Evolutionary conservation across 148 eudicot genomes (phyloP), one percentile per base, ranked within the genome.

Genomic region (Vaccinium myrtillus): DNA sequence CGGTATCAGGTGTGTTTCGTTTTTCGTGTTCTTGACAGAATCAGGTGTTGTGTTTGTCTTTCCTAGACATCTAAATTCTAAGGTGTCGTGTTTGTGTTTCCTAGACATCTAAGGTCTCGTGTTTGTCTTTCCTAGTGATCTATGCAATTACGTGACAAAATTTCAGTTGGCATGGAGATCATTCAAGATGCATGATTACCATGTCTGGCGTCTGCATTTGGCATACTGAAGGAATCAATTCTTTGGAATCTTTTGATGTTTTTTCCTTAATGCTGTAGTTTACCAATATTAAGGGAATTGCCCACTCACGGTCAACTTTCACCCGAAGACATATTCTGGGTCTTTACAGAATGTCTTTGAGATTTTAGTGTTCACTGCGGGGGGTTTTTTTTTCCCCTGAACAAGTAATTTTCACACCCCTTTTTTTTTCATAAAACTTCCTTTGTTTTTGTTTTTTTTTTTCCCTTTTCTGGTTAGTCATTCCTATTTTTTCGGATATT

Each of bases 301-400:
- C 74, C 54, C 9, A 12, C 25, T 46, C 5, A 23, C 2, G 13
- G 70, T 63, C 30, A 63, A 63, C 14, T 43, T 81, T 5, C 21
- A 15, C 39, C 55, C 8, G 0, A n/a, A 21, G 39, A 6, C 32
- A 58, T n/a, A 53, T 21, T 46, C 13, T 49, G 36, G 8, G 56
- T 81, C 8, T 5, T 58, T 6, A 10, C 12, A 39, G 51, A 58
- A 80, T 58, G 69, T 80, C 51, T 81, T 32, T 30, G 49, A 23
- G 43, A 39, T 58, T 77, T 36, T 61, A 67, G 75, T 81, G 85
- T 50, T 79, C 67, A 50, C 13, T 77, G 75, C 39, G 13, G 36
- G 36, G 1, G 1, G 1, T 1, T 32, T 32, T 32, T 32, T 32
- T 32, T 32, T 32, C 1, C 1, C 30, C 30, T 30, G 30, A 30